Percentiles rank a stretch among this genome's conserved stretches.
Evolutionary conservation across 441 rosid species (phyloP).

Genomic region (Melastoma candidum): DNA sequence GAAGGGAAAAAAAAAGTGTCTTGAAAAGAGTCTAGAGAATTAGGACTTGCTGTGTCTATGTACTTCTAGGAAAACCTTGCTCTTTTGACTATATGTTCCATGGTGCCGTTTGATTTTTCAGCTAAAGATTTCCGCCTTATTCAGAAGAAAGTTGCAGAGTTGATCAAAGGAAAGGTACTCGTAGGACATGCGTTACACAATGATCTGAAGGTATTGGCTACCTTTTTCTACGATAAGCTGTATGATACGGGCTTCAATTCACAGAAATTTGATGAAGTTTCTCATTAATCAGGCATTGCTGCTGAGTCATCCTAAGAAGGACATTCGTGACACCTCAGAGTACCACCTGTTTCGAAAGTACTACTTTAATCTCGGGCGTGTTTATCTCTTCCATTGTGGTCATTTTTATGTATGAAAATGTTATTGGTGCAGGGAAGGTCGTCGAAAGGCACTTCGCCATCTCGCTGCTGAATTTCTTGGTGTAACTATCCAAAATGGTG

Average conservation of each 20-base stretch:
- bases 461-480: constrained; percentile 73
- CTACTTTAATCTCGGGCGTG: background rate
- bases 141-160: constrained; percentile 80
- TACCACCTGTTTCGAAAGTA: constrained; percentile 80
- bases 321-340: constrained; percentile 69
- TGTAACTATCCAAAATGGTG: constrained; percentile 77
- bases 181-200: constrained; percentile 93
- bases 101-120: constrained; percentile 21
- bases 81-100: background rate
- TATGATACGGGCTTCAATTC: background rate
- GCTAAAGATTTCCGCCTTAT: constrained; percentile 70
- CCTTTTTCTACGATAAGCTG: constrained; percentile 11
- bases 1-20: too few relatives aligned
- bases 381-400: too few relatives aligned
- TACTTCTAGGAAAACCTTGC: background rate
- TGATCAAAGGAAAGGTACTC: constrained; percentile 69
- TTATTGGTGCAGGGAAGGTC: constrained; percentile 38
- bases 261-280: constrained; percentile 3
- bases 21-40: too few relatives aligned
- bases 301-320: constrained; percentile 71
- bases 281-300: constrained; percentile 48
- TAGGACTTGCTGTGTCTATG: too few relatives aligned
- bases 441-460: constrained; percentile 65
- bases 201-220: constrained; percentile 67
- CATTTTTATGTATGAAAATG: too few relatives aligned